A percentile compares a stretch with the other conserved stretches of the same genome.
Conservation (phyloP, 2,329 filamentous ascomycete genomes). For the Xylariaceae sp. region DNA sequence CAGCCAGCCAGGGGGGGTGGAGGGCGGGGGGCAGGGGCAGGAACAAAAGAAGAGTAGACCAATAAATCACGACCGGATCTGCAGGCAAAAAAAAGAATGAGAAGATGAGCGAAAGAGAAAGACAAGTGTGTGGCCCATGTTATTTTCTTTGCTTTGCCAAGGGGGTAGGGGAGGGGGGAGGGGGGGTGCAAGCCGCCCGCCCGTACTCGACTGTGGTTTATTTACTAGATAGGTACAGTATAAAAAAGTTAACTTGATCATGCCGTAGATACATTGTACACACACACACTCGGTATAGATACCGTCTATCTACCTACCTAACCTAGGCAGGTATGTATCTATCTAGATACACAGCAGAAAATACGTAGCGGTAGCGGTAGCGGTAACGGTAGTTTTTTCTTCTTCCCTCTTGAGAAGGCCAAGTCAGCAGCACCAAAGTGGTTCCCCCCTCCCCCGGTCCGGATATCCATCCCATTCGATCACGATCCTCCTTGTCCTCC, state of each 20-base stretch:
- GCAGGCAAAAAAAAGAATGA: not conserved
- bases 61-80: slow-evolving; percentile 7
- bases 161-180: not conserved
- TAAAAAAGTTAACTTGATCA: not conserved
- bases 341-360: too few relatives aligned
- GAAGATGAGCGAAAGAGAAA: not conserved
- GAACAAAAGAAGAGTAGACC: slow-evolving; percentile 7
- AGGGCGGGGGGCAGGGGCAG: not conserved
- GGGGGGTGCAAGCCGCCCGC: not conserved
- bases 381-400: too few relatives aligned
- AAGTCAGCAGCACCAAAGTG: slow-evolving; percentile 6
- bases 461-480: slow-evolving; percentile 18
- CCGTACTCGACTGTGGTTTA: too few relatives aligned
- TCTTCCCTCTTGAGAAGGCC: not conserved
- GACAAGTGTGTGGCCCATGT: not conserved
- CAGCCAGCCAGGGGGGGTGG: too few relatives aligned
- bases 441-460: not conserved
- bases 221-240: slow-evolving; percentile 8
- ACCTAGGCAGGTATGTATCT: too few relatives aligned
- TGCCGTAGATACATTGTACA: too few relatives aligned
- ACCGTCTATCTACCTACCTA: too few relatives aligned
- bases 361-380: too few relatives aligned
- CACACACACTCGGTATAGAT: too few relatives aligned
- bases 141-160: too few relatives aligned
- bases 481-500: not conserved